A percentile compares a stretch with the other conserved stretches of the same genome.
Conservation (phyloP, 306 rosid species). For the Lablab purpureus region DNA sequence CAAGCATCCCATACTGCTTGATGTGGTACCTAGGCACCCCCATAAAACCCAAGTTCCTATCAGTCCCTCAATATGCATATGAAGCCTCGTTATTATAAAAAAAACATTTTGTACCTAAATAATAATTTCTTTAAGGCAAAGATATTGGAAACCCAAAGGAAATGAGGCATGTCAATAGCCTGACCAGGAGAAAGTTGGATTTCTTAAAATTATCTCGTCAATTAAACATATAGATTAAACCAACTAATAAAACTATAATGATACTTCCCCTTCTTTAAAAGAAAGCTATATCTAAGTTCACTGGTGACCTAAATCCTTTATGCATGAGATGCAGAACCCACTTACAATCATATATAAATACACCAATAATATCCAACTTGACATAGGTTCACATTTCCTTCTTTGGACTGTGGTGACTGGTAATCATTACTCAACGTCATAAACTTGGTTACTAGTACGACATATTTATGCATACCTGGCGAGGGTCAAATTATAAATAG, state of each 20-base stretch:
- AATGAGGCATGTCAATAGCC: neutral
- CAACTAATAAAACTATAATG: neutral
- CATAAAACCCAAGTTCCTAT: too few relatives aligned
- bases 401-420: neutral
- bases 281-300: constrained; percentile 5
- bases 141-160: neutral
- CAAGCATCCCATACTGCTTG: too few relatives aligned
- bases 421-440: neutral
- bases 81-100: neutral
- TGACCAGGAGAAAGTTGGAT: neutral
- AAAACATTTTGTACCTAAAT: neutral
- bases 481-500: neutral
- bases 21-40: too few relatives aligned
- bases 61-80: neutral
- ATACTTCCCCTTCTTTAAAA: neutral
- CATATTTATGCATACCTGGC: constrained; percentile 22
- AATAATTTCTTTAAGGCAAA: neutral
- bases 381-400: neutral
- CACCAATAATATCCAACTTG: neutral
- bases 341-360: constrained; percentile 8
- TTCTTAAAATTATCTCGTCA: neutral
- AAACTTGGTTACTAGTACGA: neutral
- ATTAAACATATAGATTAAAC: constrained; percentile 15
- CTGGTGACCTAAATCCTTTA: neutral
- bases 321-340: constrained; percentile 4